A percentile compares a stretch with the other conserved stretches of the same genome.
Evolutionary conservation across 2,329 filamentous ascomycete genomes (phyloP).

Genomic region (Colletotrichum aenigma): DNA sequence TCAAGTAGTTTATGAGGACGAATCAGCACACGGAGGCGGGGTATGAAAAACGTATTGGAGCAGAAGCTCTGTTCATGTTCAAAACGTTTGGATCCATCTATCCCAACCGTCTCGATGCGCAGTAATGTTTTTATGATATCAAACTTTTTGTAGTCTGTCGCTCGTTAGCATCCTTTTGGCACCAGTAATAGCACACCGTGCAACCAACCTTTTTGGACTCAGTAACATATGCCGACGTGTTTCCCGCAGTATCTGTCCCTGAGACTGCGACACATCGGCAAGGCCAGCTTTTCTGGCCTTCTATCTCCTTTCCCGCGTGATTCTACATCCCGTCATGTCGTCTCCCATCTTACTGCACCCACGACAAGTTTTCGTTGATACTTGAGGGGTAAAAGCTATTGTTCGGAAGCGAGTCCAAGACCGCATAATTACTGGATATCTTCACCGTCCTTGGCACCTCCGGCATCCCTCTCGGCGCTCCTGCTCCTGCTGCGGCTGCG

Average conservation of each 20-base stretch:
- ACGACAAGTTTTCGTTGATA: neutral
- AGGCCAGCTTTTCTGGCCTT: neutral
- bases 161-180: neutral
- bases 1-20: neutral
- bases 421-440: neutral
- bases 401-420: neutral
- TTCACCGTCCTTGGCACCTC: neutral
- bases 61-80: neutral
- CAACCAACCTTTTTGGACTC: conserved; percentile 9
- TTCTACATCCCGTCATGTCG: neutral
- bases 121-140: neutral
- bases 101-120: neutral
- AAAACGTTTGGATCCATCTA: neutral
- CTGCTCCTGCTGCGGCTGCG: conserved; percentile 50
- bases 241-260: neutral
- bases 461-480: conserved; percentile 10
- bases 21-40: neutral
- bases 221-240: conserved; percentile 11
- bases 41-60: neutral
- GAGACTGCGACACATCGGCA: conserved; percentile 15
- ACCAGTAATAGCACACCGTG: neutral
- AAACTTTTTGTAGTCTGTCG: neutral
- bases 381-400: neutral
- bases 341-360: neutral
- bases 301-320: neutral